Base-by-base conservation (phyloP, 176 grass and related monocot genomes). In the Oropetium thomaeum region DNA sequence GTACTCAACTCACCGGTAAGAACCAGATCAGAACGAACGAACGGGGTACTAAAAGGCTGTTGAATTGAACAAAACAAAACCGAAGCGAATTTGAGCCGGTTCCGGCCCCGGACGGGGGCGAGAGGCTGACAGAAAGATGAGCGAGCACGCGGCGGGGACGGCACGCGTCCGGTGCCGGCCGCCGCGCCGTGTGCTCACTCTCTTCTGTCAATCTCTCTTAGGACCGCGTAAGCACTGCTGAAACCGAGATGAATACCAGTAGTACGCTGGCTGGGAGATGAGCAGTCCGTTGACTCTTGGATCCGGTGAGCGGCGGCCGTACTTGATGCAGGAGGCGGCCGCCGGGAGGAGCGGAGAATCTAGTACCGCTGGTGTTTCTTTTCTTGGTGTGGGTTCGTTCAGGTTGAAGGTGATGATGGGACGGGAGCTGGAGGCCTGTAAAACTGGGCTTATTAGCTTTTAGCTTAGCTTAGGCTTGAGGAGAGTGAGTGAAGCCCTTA, bases 71-170 rank as follows among this genome's bases (percentile, higher is more conserved):
- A 8, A 16, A 29, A 13, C 1, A 1, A 4, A 13, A 52, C 19
- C 4, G 52, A 57, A 27, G 23, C 10, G 53, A 57, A 13, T 49
- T 49, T 23, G n/a, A 23, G 10, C 51, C 7, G 2, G 28, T 28
- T 32, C 28, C 23, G 15, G 47, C 33, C 8, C 65, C 42, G 64
- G 26, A 41, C 64, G 47, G 33, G 51, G 5, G 65, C 54, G 42
- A 82, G 83, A 80, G 70, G 31, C 77, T 79, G 83, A 86, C 83
- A 80, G 83, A 69, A 80, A 86, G 83, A 81, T 70, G 43, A 86
- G 77, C 19, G 83, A 80, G 70, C 77, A 86, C 83, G 70, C 63
- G 83, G 53, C 62, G 43, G 76, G 70, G 63, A 7, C 62, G 77
- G 62, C 70, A 41, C 60, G 3, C 15, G 35, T 25, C 2, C 20